Conservation (phyloP, 495 filamentous ascomycete genomes). For the Tuber calosporum region DNA sequence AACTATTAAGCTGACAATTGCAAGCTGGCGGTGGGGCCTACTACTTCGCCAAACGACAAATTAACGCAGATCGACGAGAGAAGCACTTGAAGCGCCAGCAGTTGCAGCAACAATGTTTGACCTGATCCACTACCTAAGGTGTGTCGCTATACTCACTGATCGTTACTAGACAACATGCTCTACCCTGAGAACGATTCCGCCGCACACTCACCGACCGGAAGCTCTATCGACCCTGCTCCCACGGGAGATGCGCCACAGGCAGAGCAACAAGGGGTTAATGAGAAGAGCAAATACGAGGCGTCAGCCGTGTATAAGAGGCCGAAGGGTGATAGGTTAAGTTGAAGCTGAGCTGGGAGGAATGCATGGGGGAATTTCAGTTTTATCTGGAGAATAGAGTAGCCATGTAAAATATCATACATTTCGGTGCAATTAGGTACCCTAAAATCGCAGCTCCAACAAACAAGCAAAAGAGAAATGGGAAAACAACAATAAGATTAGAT, state of each 20-base stretch:
- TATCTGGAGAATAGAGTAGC: not conserved
- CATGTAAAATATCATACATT: not conserved
- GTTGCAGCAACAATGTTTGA: slow-evolving; percentile 54
- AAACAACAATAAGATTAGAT: not conserved
- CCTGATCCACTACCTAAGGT: slow-evolving; percentile 44
- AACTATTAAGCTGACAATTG: slow-evolving; percentile 32
- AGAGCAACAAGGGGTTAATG: slow-evolving; percentile 59
- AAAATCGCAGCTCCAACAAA: not conserved
- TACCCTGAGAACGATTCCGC: slow-evolving; percentile 60
- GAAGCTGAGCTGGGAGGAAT: slow-evolving; percentile 10
- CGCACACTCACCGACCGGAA: slow-evolving; percentile 71
- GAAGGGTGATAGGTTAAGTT: slow-evolving; percentile 80
- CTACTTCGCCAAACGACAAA: slow-evolving; percentile 88
- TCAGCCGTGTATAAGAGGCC: slow-evolving; percentile 61
- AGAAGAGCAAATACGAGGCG: slow-evolving; percentile 88
- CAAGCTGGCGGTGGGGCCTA: slow-evolving; percentile 80
- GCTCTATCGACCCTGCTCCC: slow-evolving; percentile 73
- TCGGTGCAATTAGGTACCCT: not conserved
- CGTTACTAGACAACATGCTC: slow-evolving; percentile 68
- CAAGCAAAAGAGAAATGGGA: not conserved
- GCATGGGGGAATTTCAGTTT: not conserved
- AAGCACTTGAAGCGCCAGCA: slow-evolving; percentile 61
- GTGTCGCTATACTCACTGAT: slow-evolving; percentile 54
- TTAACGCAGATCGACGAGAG: slow-evolving; percentile 75
- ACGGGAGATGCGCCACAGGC: slow-evolving; percentile 73